Conservation (phyloP, 805 yeast genomes). For the Barnettozyma sucrosica region DNA sequence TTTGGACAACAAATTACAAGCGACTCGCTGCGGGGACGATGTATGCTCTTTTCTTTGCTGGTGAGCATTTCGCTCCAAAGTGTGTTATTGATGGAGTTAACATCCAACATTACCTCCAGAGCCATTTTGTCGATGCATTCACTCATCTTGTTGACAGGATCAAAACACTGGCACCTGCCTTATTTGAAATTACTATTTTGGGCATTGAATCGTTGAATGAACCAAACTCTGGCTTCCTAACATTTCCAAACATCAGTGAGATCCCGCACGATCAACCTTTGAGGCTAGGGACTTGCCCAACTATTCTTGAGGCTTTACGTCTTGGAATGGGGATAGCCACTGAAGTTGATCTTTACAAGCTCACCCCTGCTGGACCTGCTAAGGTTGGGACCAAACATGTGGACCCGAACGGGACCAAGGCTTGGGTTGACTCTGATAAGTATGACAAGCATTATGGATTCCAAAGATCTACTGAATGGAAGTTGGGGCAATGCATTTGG, state of each 20-base stretch:
- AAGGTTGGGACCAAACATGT: constrained; percentile 50
- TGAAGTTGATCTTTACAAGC: constrained; percentile 62
- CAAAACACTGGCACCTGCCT: constrained; percentile 34
- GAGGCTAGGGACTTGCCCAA: constrained; percentile 77
- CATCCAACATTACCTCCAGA: constrained; percentile 73
- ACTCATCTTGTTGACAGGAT: constrained; percentile 39
- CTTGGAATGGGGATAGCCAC: constrained; percentile 75
- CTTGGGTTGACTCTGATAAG: constrained; percentile 59
- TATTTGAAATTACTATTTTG: constrained; percentile 45
- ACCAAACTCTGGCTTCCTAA: constrained; percentile 73
- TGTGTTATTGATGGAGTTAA: constrained; percentile 64
- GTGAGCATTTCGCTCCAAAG: constrained; percentile 70
- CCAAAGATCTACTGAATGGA: constrained; percentile 59
- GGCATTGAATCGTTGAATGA: constrained; percentile 86
- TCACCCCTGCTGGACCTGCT: constrained; percentile 72
- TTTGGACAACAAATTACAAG: constrained; percentile 86
- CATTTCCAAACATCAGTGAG: constrained; percentile 46
- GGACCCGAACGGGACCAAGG: constrained; percentile 60
- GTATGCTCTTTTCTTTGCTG: constrained; percentile 84
- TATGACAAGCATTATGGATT: constrained; percentile 69
- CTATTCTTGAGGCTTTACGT: constrained; percentile 64
- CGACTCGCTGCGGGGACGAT: constrained; percentile 71
- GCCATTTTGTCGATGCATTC: constrained; percentile 53
- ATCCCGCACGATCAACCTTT: constrained; percentile 61
- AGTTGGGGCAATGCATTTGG: constrained; percentile 72